Base-by-base conservation (phyloP, 2,329 filamentous ascomycete genomes). In the Ophiocordyceps polyrhachis-furcata region DNA sequence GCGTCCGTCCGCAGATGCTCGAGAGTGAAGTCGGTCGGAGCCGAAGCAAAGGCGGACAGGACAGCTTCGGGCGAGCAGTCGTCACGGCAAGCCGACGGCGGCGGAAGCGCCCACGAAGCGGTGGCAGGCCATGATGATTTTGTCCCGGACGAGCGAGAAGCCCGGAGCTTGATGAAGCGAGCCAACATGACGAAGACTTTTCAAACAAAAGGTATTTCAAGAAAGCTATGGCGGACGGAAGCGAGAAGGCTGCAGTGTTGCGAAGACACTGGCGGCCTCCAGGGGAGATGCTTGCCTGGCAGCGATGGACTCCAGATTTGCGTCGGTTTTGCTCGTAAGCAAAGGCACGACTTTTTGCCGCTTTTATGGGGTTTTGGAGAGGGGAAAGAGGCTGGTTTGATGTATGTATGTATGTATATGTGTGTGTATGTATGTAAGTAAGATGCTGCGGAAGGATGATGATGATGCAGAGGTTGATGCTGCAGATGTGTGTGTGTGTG, bases 1-100 rank as follows among this genome's bases (percentile, higher is more conserved):
- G 23, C 20, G 17, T 49, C 47, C 20, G 53, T 49, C 31, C 52
- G 48, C 23, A 56, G 43, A 23, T 52, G 50, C n/a, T 49, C 46
- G 8, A 55, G 43, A 6, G 49, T 48, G 19, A 47, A 44, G 3
- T 51, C 49, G 4, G 42, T 5, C 12, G 50, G 48, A 42, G 53
- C 49, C 17, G 42, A 41, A 2, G 54, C 52, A 48, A 52, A 55
- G 3, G 47, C 45, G 11, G 43, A 37, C 19, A 56, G 48, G 15
- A 51, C 42, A 15, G 50, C 46, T 41, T 56, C 54, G 5, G 50
- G 42, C 8, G 50, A 47, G 14, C 43, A 25, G 37, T 52, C 49
- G 11, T n/a, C n/a, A n/a, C n/a, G n/a, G n/a, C 23, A 40, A 32
- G 50, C 49, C 20, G 44, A 31, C 13, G 44, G 25, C 3, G 49